phyloP scores from a whole-genome alignment of 1,284 basidiomycete species.

The Cystobasidium pallidum region DNA sequence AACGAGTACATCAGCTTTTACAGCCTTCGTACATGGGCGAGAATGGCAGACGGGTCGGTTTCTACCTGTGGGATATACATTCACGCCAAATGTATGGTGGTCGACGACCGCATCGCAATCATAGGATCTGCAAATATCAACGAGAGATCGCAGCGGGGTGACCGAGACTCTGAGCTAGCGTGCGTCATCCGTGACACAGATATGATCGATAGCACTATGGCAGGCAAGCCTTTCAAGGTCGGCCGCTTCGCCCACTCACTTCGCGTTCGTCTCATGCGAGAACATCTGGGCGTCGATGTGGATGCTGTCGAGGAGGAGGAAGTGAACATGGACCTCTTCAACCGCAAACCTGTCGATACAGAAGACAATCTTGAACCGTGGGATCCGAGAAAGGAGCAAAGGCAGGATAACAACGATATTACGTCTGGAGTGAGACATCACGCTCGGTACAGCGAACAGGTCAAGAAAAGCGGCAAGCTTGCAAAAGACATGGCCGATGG shows the following conservation, averaged over 20 bases:
- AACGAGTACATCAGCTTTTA: slow-evolving; percentile 92
- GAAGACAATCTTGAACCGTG: slow-evolving; percentile 60
- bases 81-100: slow-evolving; percentile 70
- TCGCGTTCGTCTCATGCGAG: slow-evolving; percentile 90
- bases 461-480: slow-evolving; percentile 24
- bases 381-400: slow-evolving; percentile 80
- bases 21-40: slow-evolving; percentile 90
- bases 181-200: slow-evolving; percentile 94
- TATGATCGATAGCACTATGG: slow-evolving; percentile 90
- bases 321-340: slow-evolving; percentile 66
- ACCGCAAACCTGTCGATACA: slow-evolving; percentile 57
- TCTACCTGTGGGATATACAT: slow-evolving; percentile 70
- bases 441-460: slow-evolving; percentile 11
- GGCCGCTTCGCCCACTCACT: slow-evolving; percentile 95
- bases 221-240: slow-evolving; percentile 89
- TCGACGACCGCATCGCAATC: slow-evolving; percentile 94
- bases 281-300: slow-evolving; percentile 93
- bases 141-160: slow-evolving; percentile 91
- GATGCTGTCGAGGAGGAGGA: slow-evolving; percentile 71
- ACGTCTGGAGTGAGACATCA: slow-evolving; percentile 54
- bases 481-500: slow-evolving; percentile 37
- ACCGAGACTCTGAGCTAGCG: slow-evolving; percentile 94
- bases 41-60: slow-evolving; percentile 78
- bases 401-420: slow-evolving; percentile 55
- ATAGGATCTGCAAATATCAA: slow-evolving; percentile 99